Base-by-base conservation (phyloP, 1,139 yeast genomes). In the Meyerozyma carpophila region DNA sequence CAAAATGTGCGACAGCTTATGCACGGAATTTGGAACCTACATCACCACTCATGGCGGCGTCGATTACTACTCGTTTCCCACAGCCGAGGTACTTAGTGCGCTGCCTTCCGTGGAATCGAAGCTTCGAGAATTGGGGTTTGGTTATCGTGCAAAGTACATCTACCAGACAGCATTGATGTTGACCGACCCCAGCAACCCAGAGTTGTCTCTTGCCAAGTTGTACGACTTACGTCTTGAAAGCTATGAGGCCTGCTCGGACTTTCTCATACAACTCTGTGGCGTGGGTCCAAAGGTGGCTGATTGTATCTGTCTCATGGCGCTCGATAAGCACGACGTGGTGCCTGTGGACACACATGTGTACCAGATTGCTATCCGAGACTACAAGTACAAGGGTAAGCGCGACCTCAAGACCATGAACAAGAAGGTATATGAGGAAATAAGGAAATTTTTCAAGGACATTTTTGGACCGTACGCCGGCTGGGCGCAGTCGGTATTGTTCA, bases 201-300 rank as follows among this genome's bases (percentile, higher is more conserved):
- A 63, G 11, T 61, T 70, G 4, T 57, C 67, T 2, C 44, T 68
- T 6, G 58, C 61, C 1, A 59, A 60, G 8, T 61, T 78, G 14
- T 48, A 58, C 34, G 52, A 51, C 4, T 62, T 83, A 41, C 64
- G 91, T 29, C 45, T 55, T 0, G 52, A 59, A 28, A 62, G 75
- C 4, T 82, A 83, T 51, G 75, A 74, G 41, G 77, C 75, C 8
- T 83, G 88, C 1, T 86, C 85, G 49, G 77, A 77, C 14, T 82
- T 77, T 47, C 65, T 94, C 39, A 66, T 85, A 48, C 75, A 78
- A 50, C 82, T 86, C 50, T 73, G 78, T 3, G 99, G 99, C 0
- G 97, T 94, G 0, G 99, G 99, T 0, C 98, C 98, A 1, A 93
- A 93, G 63, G 98, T 93, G 1, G 97, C 99, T 0, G 98, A 94